Percentiles rank a stretch among this genome's conserved stretches.
phyloP scores from a whole-genome alignment of 257 asterid genomes.

The Nicotiana obtusifolia region DNA sequence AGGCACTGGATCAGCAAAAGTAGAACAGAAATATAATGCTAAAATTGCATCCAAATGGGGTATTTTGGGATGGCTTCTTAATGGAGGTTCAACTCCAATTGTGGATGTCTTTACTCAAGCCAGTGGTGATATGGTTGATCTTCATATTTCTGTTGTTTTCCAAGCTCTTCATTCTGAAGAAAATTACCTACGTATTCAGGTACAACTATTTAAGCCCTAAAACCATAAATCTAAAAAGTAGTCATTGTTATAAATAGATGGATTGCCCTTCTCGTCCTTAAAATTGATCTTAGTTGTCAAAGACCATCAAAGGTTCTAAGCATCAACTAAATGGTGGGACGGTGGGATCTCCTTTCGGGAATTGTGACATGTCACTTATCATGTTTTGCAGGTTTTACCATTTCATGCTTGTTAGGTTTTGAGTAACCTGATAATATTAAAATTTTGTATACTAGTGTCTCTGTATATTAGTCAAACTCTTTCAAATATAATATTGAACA shows the following conservation, averaged over 20 bases:
- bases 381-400: neutral
- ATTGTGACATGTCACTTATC: neutral
- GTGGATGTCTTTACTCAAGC: slow-evolving; percentile 47
- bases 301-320: no score
- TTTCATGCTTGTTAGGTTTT: neutral
- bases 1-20: neutral
- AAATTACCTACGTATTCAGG: slow-evolving; percentile 56
- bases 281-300: no score
- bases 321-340: no score
- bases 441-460: neutral
- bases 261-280: no score
- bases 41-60: slow-evolving; percentile 49
- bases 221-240: no score
- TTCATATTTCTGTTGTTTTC: slow-evolving; percentile 39
- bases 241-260: no score
- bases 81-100: slow-evolving; percentile 40
- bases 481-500: neutral
- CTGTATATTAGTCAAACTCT: neutral
- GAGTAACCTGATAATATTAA: no score
- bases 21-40: slow-evolving; percentile 29
- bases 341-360: no score
- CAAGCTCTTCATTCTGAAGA: slow-evolving; percentile 33
- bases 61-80: slow-evolving; percentile 34
- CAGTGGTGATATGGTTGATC: slow-evolving; percentile 54
- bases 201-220: neutral